Evolutionary conservation across 345 rosid genomes (phyloP).

Genomic region (Schrenkiella parvula): DNA sequence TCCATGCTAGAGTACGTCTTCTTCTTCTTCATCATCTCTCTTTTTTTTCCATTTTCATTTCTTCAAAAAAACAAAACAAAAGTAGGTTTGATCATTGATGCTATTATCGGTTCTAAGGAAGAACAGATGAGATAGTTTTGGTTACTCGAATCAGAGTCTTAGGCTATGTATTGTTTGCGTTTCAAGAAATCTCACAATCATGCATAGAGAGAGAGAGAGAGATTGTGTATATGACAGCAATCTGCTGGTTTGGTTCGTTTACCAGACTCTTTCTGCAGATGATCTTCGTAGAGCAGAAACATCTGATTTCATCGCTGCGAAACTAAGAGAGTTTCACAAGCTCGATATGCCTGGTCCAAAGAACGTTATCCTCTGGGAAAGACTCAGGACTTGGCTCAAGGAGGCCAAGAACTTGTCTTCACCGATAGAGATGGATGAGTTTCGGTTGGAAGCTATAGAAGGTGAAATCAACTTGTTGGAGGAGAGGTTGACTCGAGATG

Average conservation of each 20-base stretch:
- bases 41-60: neutral
- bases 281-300: constrained; percentile 64
- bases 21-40: neutral
- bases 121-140: neutral
- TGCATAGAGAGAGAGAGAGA: neutral
- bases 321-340: constrained; percentile 76
- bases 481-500: constrained; percentile 38
- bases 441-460: constrained; percentile 49
- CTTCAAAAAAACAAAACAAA: neutral
- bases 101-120: neutral
- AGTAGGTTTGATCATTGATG: neutral
- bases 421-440: constrained; percentile 43
- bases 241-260: constrained; percentile 22
- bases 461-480: constrained; percentile 59
- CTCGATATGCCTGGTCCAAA: constrained; percentile 78
- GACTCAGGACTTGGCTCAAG: constrained; percentile 68
- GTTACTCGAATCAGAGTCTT: neutral
- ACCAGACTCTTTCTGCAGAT: constrained; percentile 85
- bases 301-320: constrained; percentile 69
- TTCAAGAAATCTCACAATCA: constrained; percentile 1
- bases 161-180: constrained; percentile 15
- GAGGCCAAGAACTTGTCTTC: constrained; percentile 58
- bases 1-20: constrained; percentile 73
- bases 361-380: constrained; percentile 59
- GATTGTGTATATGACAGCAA: constrained; percentile 20